Evolutionary conservation across 2,329 filamentous ascomycete species (phyloP), one percentile per base, ranked within the genome.

Genomic region (Ophiobolus disseminans): DNA sequence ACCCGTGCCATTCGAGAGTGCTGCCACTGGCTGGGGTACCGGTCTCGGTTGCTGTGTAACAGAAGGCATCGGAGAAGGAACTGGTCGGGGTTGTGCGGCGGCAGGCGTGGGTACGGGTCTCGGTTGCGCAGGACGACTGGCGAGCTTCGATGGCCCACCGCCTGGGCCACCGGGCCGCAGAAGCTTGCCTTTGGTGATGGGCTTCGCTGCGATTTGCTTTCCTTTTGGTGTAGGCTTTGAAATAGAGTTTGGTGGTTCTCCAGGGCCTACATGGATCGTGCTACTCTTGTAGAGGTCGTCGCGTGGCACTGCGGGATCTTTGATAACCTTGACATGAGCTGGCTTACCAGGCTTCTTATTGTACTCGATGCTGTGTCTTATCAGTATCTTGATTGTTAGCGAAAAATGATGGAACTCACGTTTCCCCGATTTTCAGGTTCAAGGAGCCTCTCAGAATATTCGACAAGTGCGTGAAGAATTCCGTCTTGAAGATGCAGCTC

Each of bases 311-410:
- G 86, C 83, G 0, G 92, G 86, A 69, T 99, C 94, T 75, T 96
- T 96, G 52, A 96, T 69, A 7, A 90, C 90, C 78, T 97, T 97
- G 68, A 99, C 89, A 5, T 86, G 76, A 44, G 93, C 89, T 72
- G 90, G 83, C 78, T 99, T 99, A 45, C 90, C 90, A 1, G 94
- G 94, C 76, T 99, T 99, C 82, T 97, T 99, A 69, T 93, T 92
- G 74, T 96, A 99, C 70, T 96, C 90, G 61, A 99, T 92, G 4
- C 77, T 82, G 57, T 45, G 16, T 48, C 17, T 11, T 37, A 51
- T 75, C 60, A 75, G 67, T 46, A 14, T 14, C 16, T 17, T 31
- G 17, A 26, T 16, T 30, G 22, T 9, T 21, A 45, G 21, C 14
- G 22, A 31, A 25, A 9, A 42, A 3, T 10, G n/a, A 31, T 16